Base-by-base conservation (phyloP, 179 eudicot species). In the Beta corolliflora region DNA sequence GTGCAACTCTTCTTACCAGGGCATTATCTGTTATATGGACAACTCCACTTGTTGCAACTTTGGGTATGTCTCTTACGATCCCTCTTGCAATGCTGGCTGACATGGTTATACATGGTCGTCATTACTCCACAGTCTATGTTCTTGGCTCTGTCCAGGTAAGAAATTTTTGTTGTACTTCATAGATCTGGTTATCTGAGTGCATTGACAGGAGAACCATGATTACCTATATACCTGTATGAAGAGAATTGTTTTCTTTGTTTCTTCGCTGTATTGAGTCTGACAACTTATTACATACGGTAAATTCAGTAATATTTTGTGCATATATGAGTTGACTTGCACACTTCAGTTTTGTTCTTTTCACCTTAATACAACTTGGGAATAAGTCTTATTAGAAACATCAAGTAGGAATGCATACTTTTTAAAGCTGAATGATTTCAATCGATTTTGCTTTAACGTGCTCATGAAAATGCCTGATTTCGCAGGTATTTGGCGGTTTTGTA, bases 21-120 rank as follows among this genome's bases (percentile, higher is more conserved):
- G 99, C 99, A 76, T 86, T 96, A 77, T 96, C 97, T 79, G 99
- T 96, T 77, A 98, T 96, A 74, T 97, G 99, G 99, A 97, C 99
- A 66, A 97, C 99, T 85, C 99, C 99, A 55, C 77, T 97, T 11
- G 99, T 97, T 75, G 99, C 99, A 82, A 97, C 99, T 46, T 87
- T 97, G 84, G 98, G 99, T 81, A 93, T 97, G 97, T 97, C 99
- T 36, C 97, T 97, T 84, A 97, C 99, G 73, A 97, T 97, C 81
- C 98, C 98, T 68, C 93, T 97, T 31, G 98, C 99, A 61, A 94
- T 97, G 99, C 83, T 93, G 71, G 99, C 98, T 29, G 99, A 97
- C 85, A 97, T 97, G 98, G 55, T 93, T 79, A 91, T 97, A 81
- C 99, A 97, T 76, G 98, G 98, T 60, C 93, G 99, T 23, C 97